These are phyloP conservation scores for Purpureocillium lavendulum DNA, from an alignment of 2,329 filamentous ascomycete species.

Conservation along the genomic window DNA sequence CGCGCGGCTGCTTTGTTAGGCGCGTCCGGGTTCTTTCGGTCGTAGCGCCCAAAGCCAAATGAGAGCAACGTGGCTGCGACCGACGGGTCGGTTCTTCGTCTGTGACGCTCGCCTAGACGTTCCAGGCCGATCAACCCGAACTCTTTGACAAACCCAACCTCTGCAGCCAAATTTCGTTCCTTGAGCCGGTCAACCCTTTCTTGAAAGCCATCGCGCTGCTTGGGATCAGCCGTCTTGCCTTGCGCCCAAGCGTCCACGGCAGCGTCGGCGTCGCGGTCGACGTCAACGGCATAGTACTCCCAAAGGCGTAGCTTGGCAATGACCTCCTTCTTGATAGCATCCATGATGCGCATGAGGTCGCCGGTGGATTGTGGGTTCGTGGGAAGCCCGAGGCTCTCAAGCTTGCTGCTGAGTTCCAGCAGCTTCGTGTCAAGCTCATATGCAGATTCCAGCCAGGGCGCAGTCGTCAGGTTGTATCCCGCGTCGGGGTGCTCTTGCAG, in stretches of 20 bases:
- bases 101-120: slow-evolving; percentile 71
- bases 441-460: slow-evolving; percentile 65
- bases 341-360: slow-evolving; percentile 76
- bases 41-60: slow-evolving; percentile 50
- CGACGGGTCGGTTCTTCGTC: slow-evolving; percentile 60
- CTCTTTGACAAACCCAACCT: slow-evolving; percentile 56
- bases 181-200: slow-evolving; percentile 39
- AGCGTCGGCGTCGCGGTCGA: slow-evolving; percentile 61
- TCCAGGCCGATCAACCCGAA: slow-evolving; percentile 65
- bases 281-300: slow-evolving; percentile 87
- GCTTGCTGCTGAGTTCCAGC: slow-evolving; percentile 67
- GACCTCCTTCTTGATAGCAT: slow-evolving; percentile 72
- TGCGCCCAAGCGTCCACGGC: slow-evolving; percentile 64
- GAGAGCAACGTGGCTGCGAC: slow-evolving; percentile 51
- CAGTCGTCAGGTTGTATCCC: slow-evolving; percentile 88
- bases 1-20: slow-evolving; percentile 42
- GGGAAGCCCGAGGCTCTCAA: slow-evolving; percentile 66
- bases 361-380: slow-evolving; percentile 61
- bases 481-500: slow-evolving; percentile 89
- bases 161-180: slow-evolving; percentile 33
- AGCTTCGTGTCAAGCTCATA: slow-evolving; percentile 53
- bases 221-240: slow-evolving; percentile 47
- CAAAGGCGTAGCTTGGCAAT: slow-evolving; percentile 73
- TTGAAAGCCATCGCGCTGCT: slow-evolving; percentile 26
- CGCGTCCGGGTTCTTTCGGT: slow-evolving; percentile 33